Base-by-base conservation (phyloP, 305 asterid genomes). In the Euphrasia arctica region DNA sequence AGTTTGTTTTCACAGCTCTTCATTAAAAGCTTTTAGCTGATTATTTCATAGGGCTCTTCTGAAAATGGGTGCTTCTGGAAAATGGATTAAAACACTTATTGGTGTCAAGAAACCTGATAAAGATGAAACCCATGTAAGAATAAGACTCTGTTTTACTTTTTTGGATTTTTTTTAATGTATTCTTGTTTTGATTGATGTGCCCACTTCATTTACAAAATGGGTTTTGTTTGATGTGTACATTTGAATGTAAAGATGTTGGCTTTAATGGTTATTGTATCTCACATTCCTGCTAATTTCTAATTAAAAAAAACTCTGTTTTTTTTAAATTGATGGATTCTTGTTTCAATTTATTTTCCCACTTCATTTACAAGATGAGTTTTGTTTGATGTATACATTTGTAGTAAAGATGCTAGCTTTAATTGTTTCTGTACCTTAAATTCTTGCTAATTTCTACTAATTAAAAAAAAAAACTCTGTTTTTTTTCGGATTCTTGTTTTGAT, bases 51-150 rank as follows among this genome's bases (percentile, higher is more conserved):
- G 9, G 41, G 18, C 59, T 25, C 71, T 29, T 4, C 6, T 39
- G 43, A 63, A 39, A 77, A 88, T 88, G 98, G 96, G 95, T 69
- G 85, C 88, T 80, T 88, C 95, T 8, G 95, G 91, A 58, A 91
- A 85, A 75, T 91, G 98, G 98, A 85, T 91, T 42, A 91, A 86
- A 72, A 83, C 89, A 27, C 49, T 91, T 77, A 78, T 86, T 57
- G 95, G 96, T n/a, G 71, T 78, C 72, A 91, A 82, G 82, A 91
- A 91, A 66, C 70, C 78, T 39, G 91, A 86, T 50, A 91, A 85
- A 70, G 92, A 88, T 31, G 92, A 83, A 61, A 80, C 82, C 91
- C 84, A 10, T 45, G 50, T 45, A 10, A 45, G 14, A 2, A 25
- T 25, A 25, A 10, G 13, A 9, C 13, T 43, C 9, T 9, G 12